phyloP scores from a whole-genome alignment of 169 alveolate genomes.

The Babesia ovis region DNA sequence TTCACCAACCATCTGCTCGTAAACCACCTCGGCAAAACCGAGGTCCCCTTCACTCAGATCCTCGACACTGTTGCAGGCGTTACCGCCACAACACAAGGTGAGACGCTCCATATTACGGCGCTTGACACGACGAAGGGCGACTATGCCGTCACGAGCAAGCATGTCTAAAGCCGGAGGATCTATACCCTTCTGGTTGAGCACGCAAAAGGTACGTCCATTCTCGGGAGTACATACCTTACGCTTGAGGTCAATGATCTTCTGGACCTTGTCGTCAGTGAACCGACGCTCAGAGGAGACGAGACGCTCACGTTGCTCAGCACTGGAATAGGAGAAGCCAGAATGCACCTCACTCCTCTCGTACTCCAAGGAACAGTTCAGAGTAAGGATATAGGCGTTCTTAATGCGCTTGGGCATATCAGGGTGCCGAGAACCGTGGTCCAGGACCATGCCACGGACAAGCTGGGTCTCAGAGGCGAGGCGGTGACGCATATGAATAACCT shows the following conservation, averaged over 20 bases:
- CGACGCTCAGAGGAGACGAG: conserved; percentile 93
- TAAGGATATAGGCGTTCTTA: conserved; percentile 93
- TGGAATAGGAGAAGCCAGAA: conserved; percentile 95
- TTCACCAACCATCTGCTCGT: conserved; percentile 94
- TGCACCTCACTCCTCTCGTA: conserved; percentile 98
- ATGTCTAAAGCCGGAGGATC: conserved; percentile 99
- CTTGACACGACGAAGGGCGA: conserved; percentile 96
- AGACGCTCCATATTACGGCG: conserved; percentile 98
- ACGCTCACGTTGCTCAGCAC: conserved; percentile 96
- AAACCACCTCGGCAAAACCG: conserved; percentile 95
- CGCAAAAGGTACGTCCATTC: conserved; percentile 87
- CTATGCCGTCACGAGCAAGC: conserved; percentile 96
- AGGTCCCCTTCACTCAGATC: conserved; percentile 93
- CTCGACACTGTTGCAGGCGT: conserved; percentile 95
- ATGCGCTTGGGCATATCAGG: conserved; percentile 97
- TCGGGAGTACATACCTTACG: conserved; percentile 73
- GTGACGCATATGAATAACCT: conserved; percentile 96
- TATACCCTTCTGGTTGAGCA: conserved; percentile 98
- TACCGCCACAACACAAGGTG: conserved; percentile 98
- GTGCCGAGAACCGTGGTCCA: conserved; percentile 98
- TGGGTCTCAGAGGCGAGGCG: conserved; percentile 94
- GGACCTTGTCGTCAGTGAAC: conserved; percentile 96
- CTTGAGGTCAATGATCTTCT: conserved; percentile 93
- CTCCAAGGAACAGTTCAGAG: conserved; percentile 96
- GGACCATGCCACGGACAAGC: conserved; percentile 90